A percentile compares a stretch with the other conserved stretches of the same genome.
Evolutionary conservation across 1,139 yeast genomes (phyloP).

Genomic region (Geotrichum restrictum): DNA sequence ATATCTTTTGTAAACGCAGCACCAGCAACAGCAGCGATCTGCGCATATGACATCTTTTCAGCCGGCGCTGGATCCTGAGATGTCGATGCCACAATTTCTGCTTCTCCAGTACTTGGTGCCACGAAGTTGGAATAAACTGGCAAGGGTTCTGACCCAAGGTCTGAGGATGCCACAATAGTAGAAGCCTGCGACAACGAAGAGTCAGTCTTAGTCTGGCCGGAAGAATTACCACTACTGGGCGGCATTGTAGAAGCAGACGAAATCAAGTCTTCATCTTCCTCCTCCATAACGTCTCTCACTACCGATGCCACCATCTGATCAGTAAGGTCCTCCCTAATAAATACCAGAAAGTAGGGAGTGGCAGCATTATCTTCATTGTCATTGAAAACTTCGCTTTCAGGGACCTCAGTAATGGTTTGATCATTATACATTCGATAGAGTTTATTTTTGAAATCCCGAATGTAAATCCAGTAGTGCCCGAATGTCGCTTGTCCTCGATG

Average conservation of each 20-base stretch:
- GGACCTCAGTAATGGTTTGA: conserved; percentile 79
- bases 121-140: not conserved
- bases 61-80: not conserved
- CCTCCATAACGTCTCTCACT: conserved; percentile 24
- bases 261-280: not conserved
- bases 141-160: not conserved
- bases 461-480: conserved; percentile 96
- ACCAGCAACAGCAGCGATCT: not conserved
- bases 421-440: conserved; percentile 88
- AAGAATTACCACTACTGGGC: not conserved
- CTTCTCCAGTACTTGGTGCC: not conserved
- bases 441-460: conserved; percentile 63
- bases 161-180: conserved; percentile 3
- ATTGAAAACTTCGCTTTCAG: conserved; percentile 63
- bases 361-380: conserved; percentile 65
- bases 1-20: too few relatives aligned
- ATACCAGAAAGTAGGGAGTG: conserved; percentile 88
- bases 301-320: conserved; percentile 60
- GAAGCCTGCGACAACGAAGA: conserved; percentile 7
- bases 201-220: not conserved
- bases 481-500: conserved; percentile 95
- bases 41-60: not conserved
- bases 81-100: not conserved
- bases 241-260: not conserved
- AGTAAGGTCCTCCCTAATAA: conserved; percentile 63